A percentile compares a stretch with the other conserved stretches of the same genome.
Conservation (phyloP, 257 asterid genomes). For the Apocynum venetum region DNA sequence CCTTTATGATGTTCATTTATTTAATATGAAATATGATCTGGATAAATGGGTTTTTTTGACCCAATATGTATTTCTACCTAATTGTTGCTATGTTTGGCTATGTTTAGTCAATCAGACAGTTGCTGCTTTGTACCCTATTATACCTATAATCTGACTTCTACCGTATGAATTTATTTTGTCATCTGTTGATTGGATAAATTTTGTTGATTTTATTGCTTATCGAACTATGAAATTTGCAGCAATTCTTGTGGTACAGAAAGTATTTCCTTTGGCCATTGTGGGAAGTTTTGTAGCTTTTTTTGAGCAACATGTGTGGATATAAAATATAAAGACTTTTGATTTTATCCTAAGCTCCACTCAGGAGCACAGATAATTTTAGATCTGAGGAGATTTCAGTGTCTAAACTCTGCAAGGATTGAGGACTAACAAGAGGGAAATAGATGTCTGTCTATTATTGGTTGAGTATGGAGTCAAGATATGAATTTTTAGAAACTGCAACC, state of each 20-base stretch:
- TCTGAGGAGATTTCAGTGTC: neutral
- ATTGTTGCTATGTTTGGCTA: neutral
- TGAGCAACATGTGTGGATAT: neutral
- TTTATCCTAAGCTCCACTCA: neutral
- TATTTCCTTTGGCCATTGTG: neutral
- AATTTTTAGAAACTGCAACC: neutral
- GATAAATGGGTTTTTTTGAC: neutral
- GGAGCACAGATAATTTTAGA: neutral
- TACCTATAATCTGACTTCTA: neutral
- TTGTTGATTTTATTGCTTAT: neutral
- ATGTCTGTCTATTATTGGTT: neutral
- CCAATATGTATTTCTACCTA: too few species aligned
- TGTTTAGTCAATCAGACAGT: neutral
- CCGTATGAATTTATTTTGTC: neutral
- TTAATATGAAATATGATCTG: neutral
- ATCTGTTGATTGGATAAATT: neutral
- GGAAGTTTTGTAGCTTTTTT: neutral
- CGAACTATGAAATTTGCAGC: neutral
- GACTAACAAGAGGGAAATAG: neutral
- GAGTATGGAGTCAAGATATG: neutral
- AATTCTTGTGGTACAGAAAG: neutral
- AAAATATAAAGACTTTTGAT: neutral
- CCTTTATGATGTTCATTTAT: neutral
- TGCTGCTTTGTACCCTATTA: neutral
- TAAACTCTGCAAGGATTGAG: neutral